Base-by-base conservation (phyloP, 2,329 filamentous ascomycete genomes). In the Blumeriella jaapii region DNA sequence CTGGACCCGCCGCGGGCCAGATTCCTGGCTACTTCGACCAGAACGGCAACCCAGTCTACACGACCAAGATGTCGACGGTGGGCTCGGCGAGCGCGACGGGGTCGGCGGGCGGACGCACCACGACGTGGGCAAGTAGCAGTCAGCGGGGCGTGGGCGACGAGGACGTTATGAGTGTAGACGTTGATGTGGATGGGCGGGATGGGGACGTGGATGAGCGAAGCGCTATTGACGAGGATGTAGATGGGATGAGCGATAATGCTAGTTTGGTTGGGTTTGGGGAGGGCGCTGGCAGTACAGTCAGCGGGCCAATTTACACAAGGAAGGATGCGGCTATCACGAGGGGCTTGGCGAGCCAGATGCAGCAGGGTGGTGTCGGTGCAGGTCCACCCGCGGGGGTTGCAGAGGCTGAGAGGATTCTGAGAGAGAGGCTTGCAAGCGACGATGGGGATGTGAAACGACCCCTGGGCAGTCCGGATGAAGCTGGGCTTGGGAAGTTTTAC, bases 221-320 rank as follows among this genome's bases (percentile, higher is more conserved):
- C 24, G 60, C 63, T 16, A 71, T 73, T 65, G 69, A 75, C 38
- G 46, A 51, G 20, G 52, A 53, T 32, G 36, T 48, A 32, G 49
- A 52, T 29, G 82, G 81, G 40, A 80, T 91, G 69, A 89, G 82
- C 50, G 86, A 93, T 50, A 85, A 93, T 34, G 83, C 79, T 2
- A 89, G 81, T 44, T 67, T 95, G 5, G 89, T 95, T 7, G 89
- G 82, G 0, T 95, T 95, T 49, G 89, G 89, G 31, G 87, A 95
- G 57, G 89, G 87, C 20, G 87, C 89, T 7, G 83, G 80, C 48
- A 85, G 81, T 56, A 85, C 85, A 4, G 78, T 87, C 38, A 84
- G 78, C 40, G 85, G 85, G 0, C 83, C 83, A 24, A 81, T 82
- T 54, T 70, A 82, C 60, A 64, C 71, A 58, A 59, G 44, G 65